Evolutionary conservation across 1,139 yeast genomes (phyloP), one percentile per base, ranked within the genome.

Genomic region (Hyphopichia fennica): DNA sequence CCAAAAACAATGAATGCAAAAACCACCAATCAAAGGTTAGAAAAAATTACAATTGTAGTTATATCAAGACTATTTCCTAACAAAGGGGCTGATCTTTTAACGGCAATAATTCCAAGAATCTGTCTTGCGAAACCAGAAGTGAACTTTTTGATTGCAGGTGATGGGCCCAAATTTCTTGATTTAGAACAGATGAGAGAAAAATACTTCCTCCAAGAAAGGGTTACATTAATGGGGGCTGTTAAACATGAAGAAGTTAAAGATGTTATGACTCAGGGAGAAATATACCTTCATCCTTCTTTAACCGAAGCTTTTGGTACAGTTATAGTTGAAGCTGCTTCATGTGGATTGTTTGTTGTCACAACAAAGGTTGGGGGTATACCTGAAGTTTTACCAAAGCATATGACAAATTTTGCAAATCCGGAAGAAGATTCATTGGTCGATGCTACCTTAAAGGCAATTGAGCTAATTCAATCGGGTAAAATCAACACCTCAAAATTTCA

Each of bases 271-370:
- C 81, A 83, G 45, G 99, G 99, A 11, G 96, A 95, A 56, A 93
- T 95, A 13, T 95, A 91, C 60, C 65, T 95, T 37, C 99, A 95
- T 62, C 93, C 99, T 0, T 85, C 96, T 1, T 69, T 95, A 29
- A 95, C 99, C 0, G 99, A 95, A 60, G 99, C 99, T 0, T 95
- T 95, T 67, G 99, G 99, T 1, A 93, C 99, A 0, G 99, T 90
- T 0, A 69, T 95, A 18, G 96, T 95, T 0, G 99, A 95, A 59
- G 99, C 99, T 0, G 99, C 98, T 0, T 87, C 96, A 0, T 93
- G 99, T 68, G 98, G 98, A 0, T 64, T 95, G 31, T 75, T 88
- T 28, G 96, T 95, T 2, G 99, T 95, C 0, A 91, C 98, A 0
- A 95, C 99, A 0, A 83, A 84, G 47, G 99, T 95, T 0, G 99